Evolutionary conservation across 1,139 yeast genomes (phyloP), one percentile per base, ranked within the genome.

Genomic region (Lodderomyces elongisporus): DNA sequence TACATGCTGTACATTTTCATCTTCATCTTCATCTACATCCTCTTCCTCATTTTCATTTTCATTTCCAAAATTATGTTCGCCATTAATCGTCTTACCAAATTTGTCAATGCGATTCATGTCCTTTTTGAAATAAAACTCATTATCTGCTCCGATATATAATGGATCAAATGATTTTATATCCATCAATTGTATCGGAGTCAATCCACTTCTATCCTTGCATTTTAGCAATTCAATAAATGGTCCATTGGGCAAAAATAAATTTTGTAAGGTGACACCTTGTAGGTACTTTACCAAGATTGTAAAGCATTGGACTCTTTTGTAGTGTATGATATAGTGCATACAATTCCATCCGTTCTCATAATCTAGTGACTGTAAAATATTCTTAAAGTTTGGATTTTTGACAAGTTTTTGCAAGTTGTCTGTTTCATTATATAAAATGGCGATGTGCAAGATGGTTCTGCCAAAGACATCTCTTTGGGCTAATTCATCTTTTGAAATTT

Each of bases 311-410:
- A 83, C 54, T 37, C 79, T 69, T 39, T 83, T 87, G 50, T 66
- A 60, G 46, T 64, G 77, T 27, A 82, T 65, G 27, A 78, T 79
- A 46, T 75, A 74, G 55, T 89, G 96, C 28, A 88, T 62, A 21
- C 88, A 77, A 26, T 85, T 83, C 84, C 95, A 88, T 1, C 88
- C 85, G 49, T 76, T 85, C 54, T 89, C 96, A 37, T 63, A 64
- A 52, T 89, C 96, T 2, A 65, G 58, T 1, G 70, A 52, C 8
- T 52, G 46, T 2, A 78, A 43, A 29, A 79, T 40, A 4, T 33
- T 20, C 34, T 56, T 62, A 30, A 54, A 40, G 4, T 70, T 65
- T 5, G 70, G 64, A 43, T 74, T 68, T 37, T 67, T 67, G 26
- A 82, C 53, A 5, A 83, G 44, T 16, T 56, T 48, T 9, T 13